Evolutionary conservation across 352 stramenopile species (phyloP), one percentile per base, ranked within the genome.

Genomic region (Globisporangium nunn): DNA sequence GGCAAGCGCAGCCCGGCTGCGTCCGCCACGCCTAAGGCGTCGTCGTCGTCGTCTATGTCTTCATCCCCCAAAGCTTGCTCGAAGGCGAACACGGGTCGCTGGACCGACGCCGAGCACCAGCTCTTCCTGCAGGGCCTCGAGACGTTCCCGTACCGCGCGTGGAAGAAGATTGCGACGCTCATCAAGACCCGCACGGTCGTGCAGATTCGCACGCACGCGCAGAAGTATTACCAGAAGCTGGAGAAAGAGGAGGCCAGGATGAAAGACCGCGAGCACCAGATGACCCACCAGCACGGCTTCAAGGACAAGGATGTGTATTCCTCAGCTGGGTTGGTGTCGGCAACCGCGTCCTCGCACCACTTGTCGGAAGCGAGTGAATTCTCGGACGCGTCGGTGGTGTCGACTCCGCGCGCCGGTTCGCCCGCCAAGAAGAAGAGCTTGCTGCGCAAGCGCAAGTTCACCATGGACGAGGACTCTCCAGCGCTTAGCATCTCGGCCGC

Each of bases 151-250:
- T 92, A 93, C 60, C 79, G 81, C 30, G 85, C 82, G 14, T 95
- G 85, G 85, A 95, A 95, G 74, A 93, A 95, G 70, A 98, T 99
- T 23, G 88, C 90, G 28, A 84, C 81, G 46, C 75, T 93, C 29
- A 98, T 99, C 71, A 93, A 95, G 61, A 98, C 93, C 28, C 76
- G 96, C 54, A 98, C 89, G 6, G 82, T 95, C 43, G 85, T 95
- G 56, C 85, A 95, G 71, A 95, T 95, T 62, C 85, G 85, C 49
- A 95, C 85, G 6, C 85, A 95, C 49, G 85, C 85, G 23, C 85
- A 95, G 48, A 95, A 95, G 69, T 95, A 95, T 68, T 93, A 92
- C 62, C 85, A 95, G 62, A 95, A 95, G 68, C 68, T 93, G 12
- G 83, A 90, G 69, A 95, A 95, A 65, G 84, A 94, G 59, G 80